Base-by-base conservation (phyloP, 371 early-diverging fungal species). In the Furculomyces boomerangus region DNA sequence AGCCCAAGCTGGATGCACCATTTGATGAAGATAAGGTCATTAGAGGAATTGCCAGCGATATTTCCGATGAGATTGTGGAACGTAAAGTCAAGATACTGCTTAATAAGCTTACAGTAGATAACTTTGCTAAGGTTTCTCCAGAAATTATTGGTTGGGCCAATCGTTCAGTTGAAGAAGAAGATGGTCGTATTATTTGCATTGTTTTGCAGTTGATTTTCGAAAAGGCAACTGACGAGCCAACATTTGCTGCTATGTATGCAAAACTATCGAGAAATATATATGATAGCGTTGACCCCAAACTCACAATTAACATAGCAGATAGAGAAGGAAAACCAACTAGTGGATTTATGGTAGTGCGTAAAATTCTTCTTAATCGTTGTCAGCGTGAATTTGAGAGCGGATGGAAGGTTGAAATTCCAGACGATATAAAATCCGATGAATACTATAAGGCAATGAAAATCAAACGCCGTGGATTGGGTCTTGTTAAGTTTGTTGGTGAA, bases 51-150 rank as follows among this genome's bases (percentile, higher is more conserved):
- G 35, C 8, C 62, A 65, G 22, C 14, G 45, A 74, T 3, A 68
- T 74, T 48, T 54, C 71, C 13, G 70, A 75, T 54, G 88, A 84
- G 18, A 55, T 77, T 22, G 74, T 86, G 40, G 65, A 74, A 54
- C 83, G 88, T 48, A 84, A 87, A 76, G 80, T 86, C 50, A 89
- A 86, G 73, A 75, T 81, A 54, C 71, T 92, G 24, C 74, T 97
- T 49, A 94, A 95, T 80, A 95, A 93, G 75, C 70, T 95, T 53
- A 93, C 98, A 1, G 71, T 85, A 3, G 96, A 95, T 63, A 90
- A 86, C 70, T 97, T 93, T 65, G 88, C 86, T 40, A 66, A 73
- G 28, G 80, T 95, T 30, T 79, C 88, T 2, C 72, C 70, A 53
- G 83, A 95, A 70, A 83, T 97, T 54, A 64, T 86, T 57, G 77